Conservation (phyloP, 2,329 filamentous ascomycete genomes). For the Drechmeria coniospora region DNA sequence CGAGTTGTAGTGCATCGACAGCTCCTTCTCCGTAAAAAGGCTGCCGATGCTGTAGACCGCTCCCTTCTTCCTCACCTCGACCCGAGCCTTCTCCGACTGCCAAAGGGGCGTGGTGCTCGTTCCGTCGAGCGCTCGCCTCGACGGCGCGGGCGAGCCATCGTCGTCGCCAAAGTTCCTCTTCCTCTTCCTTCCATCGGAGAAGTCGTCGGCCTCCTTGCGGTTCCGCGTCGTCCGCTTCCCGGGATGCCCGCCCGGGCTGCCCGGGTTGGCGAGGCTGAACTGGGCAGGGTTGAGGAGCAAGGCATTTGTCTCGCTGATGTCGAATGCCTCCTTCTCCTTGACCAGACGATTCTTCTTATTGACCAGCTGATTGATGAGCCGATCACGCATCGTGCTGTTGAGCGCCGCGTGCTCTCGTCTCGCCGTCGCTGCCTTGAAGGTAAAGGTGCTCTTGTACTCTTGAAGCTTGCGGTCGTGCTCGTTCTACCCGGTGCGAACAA, state of each 20-base stretch:
- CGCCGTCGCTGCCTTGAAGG: conserved; percentile 47
- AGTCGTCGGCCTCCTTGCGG: conserved; percentile 46
- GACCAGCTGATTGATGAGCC: conserved; percentile 50
- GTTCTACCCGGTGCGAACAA: conserved; percentile 34
- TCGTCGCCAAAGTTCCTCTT: conserved; percentile 46
- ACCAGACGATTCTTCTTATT: conserved; percentile 49
- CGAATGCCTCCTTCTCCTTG: conserved; percentile 52
- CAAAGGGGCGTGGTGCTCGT: conserved; percentile 45
- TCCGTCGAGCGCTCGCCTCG: conserved; percentile 38
- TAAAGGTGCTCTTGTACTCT: conserved; percentile 42
- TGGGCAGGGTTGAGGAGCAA: conserved; percentile 53
- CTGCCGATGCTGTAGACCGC: conserved; percentile 52
- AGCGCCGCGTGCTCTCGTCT: conserved; percentile 45
- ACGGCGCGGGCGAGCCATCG: conserved; percentile 46
- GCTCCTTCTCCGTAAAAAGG: conserved; percentile 55
- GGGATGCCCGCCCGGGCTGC: conserved; percentile 47
- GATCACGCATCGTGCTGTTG: conserved; percentile 45
- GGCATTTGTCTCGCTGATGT: conserved; percentile 51
- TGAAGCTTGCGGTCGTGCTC: conserved; percentile 48
- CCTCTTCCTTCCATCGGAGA: conserved; percentile 43
- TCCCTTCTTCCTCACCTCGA: conserved; percentile 38
- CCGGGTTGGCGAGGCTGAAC: conserved; percentile 49
- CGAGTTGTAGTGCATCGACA: conserved; percentile 48
- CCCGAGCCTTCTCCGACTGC: conserved; percentile 43
- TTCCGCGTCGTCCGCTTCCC: conserved; percentile 47